Conservation (phyloP, 2,329 filamentous ascomycete species). For the Alternaria alternata region DNA sequence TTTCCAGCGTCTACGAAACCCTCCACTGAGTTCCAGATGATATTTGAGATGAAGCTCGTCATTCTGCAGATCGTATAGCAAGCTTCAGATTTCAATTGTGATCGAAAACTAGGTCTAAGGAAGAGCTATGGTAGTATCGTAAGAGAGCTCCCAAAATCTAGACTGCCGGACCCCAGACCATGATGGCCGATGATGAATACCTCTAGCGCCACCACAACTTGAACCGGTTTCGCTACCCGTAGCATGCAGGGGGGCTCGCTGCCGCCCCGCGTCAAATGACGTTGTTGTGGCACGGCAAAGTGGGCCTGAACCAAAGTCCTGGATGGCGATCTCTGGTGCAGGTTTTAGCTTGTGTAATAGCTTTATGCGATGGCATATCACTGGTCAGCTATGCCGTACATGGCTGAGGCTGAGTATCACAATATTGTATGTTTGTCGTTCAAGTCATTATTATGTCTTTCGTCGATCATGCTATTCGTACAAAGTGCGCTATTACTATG, state of each 20-base stretch:
- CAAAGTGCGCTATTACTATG: constrained; percentile 2
- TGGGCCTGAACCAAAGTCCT: constrained; percentile 10
- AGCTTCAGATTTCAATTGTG: background rate
- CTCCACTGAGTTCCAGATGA: constrained; percentile 49
- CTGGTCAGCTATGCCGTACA: background rate
- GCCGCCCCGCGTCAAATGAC: constrained; percentile 37
- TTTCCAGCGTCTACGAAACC: constrained; percentile 50
- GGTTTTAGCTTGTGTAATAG: constrained; percentile 4
- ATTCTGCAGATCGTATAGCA: constrained; percentile 16
- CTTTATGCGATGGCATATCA: background rate
- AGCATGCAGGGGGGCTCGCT: constrained; percentile 18
- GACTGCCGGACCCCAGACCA: constrained; percentile 16
- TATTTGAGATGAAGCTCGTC: constrained; percentile 48
- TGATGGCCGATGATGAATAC: constrained; percentile 26
- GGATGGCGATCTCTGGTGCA: constrained; percentile 12
- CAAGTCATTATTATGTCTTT: background rate
- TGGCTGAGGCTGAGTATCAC: background rate
- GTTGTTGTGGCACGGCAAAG: constrained; percentile 31
- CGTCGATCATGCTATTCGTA: constrained; percentile 12
- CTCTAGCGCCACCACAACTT: constrained; percentile 28
- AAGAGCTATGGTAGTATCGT: constrained; percentile 1
- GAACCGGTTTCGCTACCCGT: constrained; percentile 36
- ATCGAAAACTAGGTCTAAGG: background rate
- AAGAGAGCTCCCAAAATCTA: constrained; percentile 1
- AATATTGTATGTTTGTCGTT: background rate